phyloP scores from a whole-genome alignment of 805 yeast genomes.

The Spathaspora arborariae region DNA sequence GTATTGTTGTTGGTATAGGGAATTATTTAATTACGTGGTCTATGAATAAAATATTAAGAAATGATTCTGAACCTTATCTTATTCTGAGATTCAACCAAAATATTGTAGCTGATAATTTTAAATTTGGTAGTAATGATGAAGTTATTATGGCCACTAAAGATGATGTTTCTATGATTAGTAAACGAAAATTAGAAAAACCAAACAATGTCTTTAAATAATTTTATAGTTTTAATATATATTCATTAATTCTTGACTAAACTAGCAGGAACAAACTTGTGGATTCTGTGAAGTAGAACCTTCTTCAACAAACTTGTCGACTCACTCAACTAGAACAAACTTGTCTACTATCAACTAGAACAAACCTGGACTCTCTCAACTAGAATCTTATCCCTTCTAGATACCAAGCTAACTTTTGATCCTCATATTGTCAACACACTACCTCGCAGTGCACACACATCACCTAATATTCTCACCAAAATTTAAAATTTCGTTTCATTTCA shows the following conservation, averaged over 20 bases:
- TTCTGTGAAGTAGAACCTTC: neutral
- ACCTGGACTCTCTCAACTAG: too few species aligned
- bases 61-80: slow-evolving; percentile 42
- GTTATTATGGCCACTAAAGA: slow-evolving; percentile 72
- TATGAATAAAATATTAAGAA: slow-evolving; percentile 52
- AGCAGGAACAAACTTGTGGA: neutral
- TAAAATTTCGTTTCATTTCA: slow-evolving; percentile 54
- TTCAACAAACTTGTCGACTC: too few species aligned
- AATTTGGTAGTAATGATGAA: slow-evolving; percentile 65
- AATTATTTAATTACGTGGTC: slow-evolving; percentile 84
- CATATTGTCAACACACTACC: too few species aligned
- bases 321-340: too few species aligned
- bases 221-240: neutral
- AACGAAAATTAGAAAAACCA: slow-evolving; percentile 48
- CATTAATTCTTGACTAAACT: too few species aligned
- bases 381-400: too few species aligned
- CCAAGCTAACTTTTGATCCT: too few species aligned
- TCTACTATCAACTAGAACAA: too few species aligned
- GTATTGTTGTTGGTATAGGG: slow-evolving; percentile 75
- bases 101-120: slow-evolving; percentile 76
- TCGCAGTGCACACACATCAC: too few species aligned
- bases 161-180: slow-evolving; percentile 70
- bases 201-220: slow-evolving; percentile 4
- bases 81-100: slow-evolving; percentile 59
- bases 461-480: slow-evolving; percentile 27